phyloP scores from a whole-genome alignment of 2,329 filamentous ascomycete species.

The Coniella lustricola region DNA sequence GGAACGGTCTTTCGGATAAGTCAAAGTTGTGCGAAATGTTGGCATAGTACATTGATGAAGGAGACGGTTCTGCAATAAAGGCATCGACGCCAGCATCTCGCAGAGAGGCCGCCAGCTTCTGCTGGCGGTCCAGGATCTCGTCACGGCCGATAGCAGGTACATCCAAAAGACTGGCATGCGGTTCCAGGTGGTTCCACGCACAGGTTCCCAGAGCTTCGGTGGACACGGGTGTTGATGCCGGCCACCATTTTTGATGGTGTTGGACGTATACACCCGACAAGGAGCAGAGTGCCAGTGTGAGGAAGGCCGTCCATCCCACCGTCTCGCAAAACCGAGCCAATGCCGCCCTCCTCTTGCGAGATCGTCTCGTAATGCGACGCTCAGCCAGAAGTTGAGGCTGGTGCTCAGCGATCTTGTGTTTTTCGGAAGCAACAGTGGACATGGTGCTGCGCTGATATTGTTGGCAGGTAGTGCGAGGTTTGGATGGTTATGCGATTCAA shows the following conservation, averaged over 20 bases:
- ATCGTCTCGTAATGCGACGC: background rate
- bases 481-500: background rate
- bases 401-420: constrained; percentile 2
- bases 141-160: constrained; percentile 21
- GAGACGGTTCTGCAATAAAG: constrained; percentile 25
- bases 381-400: constrained; percentile 5
- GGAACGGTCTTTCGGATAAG: constrained; percentile 25
- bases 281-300: constrained; percentile 5
- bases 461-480: background rate
- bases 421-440: background rate
- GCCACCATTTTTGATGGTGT: constrained; percentile 9
- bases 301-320: constrained; percentile 10
- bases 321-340: constrained; percentile 13
- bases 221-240: background rate
- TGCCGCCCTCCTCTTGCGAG: constrained; percentile 4
- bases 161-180: constrained; percentile 20
- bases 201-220: constrained; percentile 19
- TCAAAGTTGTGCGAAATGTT: constrained; percentile 20
- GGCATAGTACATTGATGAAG: constrained; percentile 21
- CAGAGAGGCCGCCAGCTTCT: constrained; percentile 19
- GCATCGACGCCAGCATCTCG: constrained; percentile 21
- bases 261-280: constrained; percentile 3
- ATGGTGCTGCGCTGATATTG: background rate
- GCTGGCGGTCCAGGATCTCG: constrained; percentile 23
- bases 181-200: constrained; percentile 21